These are phyloP conservation scores for Elsinoe perseae DNA, from an alignment of 2,329 filamentous ascomycete species.

Conservation along the genomic window DNA sequence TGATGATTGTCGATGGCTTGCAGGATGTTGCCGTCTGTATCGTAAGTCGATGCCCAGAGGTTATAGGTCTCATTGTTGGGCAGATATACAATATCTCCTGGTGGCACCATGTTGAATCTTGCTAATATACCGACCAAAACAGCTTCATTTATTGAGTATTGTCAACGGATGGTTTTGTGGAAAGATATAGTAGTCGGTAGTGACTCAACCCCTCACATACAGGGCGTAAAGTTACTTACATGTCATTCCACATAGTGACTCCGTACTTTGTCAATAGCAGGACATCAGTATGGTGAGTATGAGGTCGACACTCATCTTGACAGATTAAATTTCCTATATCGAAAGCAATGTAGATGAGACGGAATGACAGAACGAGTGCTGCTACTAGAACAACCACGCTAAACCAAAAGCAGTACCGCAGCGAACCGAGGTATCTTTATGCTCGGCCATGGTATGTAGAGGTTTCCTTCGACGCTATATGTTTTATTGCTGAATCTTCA, in stretches of 20 bases:
- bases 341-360: neutral
- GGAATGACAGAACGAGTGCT: neutral
- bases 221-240: neutral
- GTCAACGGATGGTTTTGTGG: neutral
- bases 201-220: neutral
- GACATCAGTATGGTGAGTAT: neutral
- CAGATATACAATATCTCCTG: constrained; percentile 3
- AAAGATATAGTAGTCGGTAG: neutral
- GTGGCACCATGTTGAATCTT: neutral
- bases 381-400: neutral
- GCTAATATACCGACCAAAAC: too few species aligned
- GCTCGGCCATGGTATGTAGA: neutral
- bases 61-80: constrained; percentile 42
- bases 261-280: neutral
- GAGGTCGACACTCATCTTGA: too few species aligned
- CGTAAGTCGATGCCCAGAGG: constrained; percentile 50
- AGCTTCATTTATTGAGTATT: neutral
- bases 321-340: neutral
- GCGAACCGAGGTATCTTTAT: constrained; percentile 6
- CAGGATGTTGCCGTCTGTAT: constrained; percentile 59
- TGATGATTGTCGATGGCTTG: constrained; percentile 55
- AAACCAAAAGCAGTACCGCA: neutral
- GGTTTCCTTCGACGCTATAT: neutral
- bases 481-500: neutral
- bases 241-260: neutral